These are phyloP conservation scores for Talaromyces sp. DNA, from an alignment of 2,329 filamentous ascomycete species.

Conservation along the genomic window DNA sequence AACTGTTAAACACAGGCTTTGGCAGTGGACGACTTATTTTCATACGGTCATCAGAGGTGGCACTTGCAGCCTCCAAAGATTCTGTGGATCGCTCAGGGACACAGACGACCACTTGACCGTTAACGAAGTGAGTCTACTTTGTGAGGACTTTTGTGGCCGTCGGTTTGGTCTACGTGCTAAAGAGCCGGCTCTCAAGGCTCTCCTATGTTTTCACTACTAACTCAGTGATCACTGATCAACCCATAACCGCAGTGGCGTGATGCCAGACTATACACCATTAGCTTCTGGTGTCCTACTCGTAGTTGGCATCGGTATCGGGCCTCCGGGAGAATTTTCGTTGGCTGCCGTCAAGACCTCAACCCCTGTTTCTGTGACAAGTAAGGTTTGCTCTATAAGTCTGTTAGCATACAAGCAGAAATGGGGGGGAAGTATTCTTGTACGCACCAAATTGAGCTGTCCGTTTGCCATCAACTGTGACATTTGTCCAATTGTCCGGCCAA, in stretches of 20 bases:
- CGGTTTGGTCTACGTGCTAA: background rate
- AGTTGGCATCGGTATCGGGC: conserved; percentile 53
- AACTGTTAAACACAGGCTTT: background rate
- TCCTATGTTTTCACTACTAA: background rate
- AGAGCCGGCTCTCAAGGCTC: background rate
- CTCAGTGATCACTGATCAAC: background rate
- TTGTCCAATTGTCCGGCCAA: conserved; percentile 96
- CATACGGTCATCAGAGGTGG: background rate
- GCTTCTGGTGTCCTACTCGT: background rate
- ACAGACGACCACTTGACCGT: background rate
- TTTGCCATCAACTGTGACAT: conserved; percentile 79
- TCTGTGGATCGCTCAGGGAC: background rate
- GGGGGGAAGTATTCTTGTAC: conserved; percentile 5
- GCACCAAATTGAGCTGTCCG: conserved; percentile 75
- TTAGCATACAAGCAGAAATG: conserved; percentile 10
- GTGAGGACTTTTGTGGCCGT: background rate
- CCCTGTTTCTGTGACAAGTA: conserved; percentile 72
- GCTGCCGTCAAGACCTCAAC: conserved; percentile 71
- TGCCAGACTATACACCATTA: background rate
- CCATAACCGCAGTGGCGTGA: background rate
- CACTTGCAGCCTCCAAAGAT: background rate
- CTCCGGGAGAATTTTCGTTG: conserved; percentile 62
- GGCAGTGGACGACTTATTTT: background rate
- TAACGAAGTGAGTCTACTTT: background rate
- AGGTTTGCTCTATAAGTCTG: conserved; percentile 56